Base-by-base conservation (phyloP, 768 basidiomycete species). In the Amanita thiersii region DNA sequence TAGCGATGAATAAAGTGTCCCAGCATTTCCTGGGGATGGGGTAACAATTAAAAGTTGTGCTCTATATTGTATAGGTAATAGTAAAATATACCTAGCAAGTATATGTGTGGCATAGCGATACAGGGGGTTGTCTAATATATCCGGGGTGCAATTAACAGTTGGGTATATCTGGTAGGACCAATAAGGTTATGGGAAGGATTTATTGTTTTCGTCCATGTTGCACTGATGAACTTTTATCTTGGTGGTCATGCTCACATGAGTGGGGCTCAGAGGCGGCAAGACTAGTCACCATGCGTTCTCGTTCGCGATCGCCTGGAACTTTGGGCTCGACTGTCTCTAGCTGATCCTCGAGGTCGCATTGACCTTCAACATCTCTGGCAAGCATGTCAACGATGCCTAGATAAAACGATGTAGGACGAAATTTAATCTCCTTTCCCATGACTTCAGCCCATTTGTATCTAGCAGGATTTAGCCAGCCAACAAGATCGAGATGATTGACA, bases 391-490 rank as follows among this genome's bases (percentile, higher is more conserved):
- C 84, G 32, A 91, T 74, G 29, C 85, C 81, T 4, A 89, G 74
- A 55, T 94, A 97, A 59, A 97, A 97, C 6, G 85, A 88, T 15
- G 84, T 86, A 2, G 91, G 90, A 43, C 83, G 82, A 68, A 96
- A 98, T 44, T 84, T 78, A 55, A 98, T 90, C 47, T 89, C 83
- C 43, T 79, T 82, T 8, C 93, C 96, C 51, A 76, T 79, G 60
- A 92, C 85, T 53, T 85, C 81, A 0, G 89, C 84, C 75, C 88
- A 86, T 54, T 88, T 88, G 61, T 88, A 94, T 21, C 86, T 68
- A 1, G 89, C 85, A 4, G 79, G 72, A 58, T 92, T 93, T 37
- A 90, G 82, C 94, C 93, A 97, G 4, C 93, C 91, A 8, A 96
- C 88, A 26, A 89, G 74, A 55, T 90, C 88, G 25, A 94, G 74